Conservation (phyloP, 192 early-diverging fungal genomes). For the Pecoramyces ruminantium region DNA sequence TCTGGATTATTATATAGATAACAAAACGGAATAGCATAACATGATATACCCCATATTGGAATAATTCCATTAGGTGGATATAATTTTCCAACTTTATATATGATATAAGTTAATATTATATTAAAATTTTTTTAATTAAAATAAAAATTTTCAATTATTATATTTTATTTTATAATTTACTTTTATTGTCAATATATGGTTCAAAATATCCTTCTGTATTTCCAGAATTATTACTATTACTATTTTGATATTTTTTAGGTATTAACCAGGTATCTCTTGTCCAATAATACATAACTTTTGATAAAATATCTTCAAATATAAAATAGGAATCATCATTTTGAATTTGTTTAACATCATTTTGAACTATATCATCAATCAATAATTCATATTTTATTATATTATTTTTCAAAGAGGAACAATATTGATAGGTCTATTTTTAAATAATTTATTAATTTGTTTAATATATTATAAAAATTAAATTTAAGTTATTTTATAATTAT, state of each 20-base stretch:
- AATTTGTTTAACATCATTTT: slow-evolving; percentile 18
- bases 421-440: slow-evolving; percentile 14
- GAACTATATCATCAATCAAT: slow-evolving; percentile 20
- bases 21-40: slow-evolving; percentile 33
- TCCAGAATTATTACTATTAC: neutral
- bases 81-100: neutral
- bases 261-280: slow-evolving; percentile 26
- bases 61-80: slow-evolving; percentile 26
- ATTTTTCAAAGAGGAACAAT: slow-evolving; percentile 12
- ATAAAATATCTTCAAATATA: slow-evolving; percentile 35
- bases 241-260: slow-evolving; percentile 3
- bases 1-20: slow-evolving; percentile 20
- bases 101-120: neutral
- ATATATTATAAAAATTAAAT: no score
- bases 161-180: no score
- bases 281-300: slow-evolving; percentile 24
- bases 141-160: no score
- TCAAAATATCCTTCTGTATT: neutral
- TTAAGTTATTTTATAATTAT: no score
- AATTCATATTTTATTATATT: slow-evolving; percentile 16
- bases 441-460: no score
- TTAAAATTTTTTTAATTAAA: slow-evolving; percentile 2
- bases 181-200: neutral
- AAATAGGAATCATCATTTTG: slow-evolving; percentile 35
- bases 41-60: slow-evolving; percentile 26